Evolutionary conservation across 2,329 filamentous ascomycete species (phyloP).

Genomic region (Colletotrichum caudatum): DNA sequence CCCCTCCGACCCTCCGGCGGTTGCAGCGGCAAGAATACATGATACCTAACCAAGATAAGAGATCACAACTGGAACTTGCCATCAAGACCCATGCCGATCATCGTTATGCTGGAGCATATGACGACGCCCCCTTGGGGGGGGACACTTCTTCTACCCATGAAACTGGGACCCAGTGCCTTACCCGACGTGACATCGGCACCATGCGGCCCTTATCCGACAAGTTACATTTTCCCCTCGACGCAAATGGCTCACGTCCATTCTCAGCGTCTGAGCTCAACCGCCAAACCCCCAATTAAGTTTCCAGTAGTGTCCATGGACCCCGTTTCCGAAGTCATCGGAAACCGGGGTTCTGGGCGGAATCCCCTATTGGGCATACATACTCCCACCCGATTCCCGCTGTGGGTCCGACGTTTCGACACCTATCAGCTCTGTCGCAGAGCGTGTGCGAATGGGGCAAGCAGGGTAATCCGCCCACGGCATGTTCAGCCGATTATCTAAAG

Average conservation of each 20-base stretch:
- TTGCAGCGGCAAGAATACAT: background rate
- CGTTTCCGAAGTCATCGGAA: conserved; percentile 26
- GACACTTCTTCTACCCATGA: background rate
- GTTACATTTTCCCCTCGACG: background rate
- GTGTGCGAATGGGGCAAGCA: conserved; percentile 11
- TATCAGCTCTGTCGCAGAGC: conserved; percentile 18
- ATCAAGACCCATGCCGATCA: background rate
- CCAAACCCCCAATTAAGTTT: background rate
- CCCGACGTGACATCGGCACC: conserved; percentile 21
- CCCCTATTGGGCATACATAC: conserved; percentile 3
- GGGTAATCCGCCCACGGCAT: background rate
- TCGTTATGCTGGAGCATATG: background rate
- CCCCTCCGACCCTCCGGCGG: too few species aligned
- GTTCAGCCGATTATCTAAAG: background rate
- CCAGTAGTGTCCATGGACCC: background rate
- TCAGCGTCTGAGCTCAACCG: conserved; percentile 12
- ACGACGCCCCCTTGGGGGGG: background rate
- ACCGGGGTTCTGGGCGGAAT: conserved; percentile 8
- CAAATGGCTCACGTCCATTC: background rate
- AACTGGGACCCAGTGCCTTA: conserved; percentile 14
- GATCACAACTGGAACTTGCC: background rate
- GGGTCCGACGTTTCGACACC: conserved; percentile 32
- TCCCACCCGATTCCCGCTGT: conserved; percentile 25
- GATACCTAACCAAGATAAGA: background rate
- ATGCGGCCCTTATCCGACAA: conserved; percentile 30